Base-by-base conservation (phyloP, 345 rosid genomes). In the Eucalyptus rudis region DNA sequence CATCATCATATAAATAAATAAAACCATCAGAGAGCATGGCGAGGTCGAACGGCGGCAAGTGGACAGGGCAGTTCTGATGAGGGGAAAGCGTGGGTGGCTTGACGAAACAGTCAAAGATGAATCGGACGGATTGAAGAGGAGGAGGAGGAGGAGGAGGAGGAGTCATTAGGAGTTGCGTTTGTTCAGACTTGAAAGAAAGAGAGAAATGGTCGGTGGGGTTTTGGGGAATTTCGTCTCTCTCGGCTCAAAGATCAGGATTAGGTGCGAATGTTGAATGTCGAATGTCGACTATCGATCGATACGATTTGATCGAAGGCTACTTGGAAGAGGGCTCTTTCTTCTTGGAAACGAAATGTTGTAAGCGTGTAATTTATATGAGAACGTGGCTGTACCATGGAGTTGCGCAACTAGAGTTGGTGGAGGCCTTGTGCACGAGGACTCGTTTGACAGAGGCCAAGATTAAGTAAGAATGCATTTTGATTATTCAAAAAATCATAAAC, bases 61-160 rank as follows among this genome's bases (percentile, higher is more conserved):
- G 52, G 17, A 49, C 17, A 49, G 51, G 19, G 52, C 19, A 7
- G 52, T 50, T 50, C 3, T 50, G 3, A 50, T 14, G 52, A 50
- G 52, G 52, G 52, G 19, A 14, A 49, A 13, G 17, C 17, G 17
- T 13, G n/a, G 89, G 86, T 25, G 99, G 97, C 89, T 92, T 91
- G 8, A 97, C 85, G 88, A 94, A 94, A 81, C 94, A 93, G 80
- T 95, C 93, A 2, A 97, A 94, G 58, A 95, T 88, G 17, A 64
- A 81, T 87, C 54, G 85, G 36, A 94, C 93, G 6, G 90, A 9
- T 31, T 15, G 79, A 31, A 43, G 80, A 31, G 43, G 71, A 64
- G 76, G 49, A 45, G 13, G 66, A 59, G 66, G 71, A 64, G n/a
- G n/a, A n/a, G 76, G 49, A 45, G 13, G 66, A 59, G 66, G 66